Evolutionary conservation across 164 flowering plant species (phyloP), one percentile per base, ranked within the genome.

Genomic region (Tetracentron sinense): DNA sequence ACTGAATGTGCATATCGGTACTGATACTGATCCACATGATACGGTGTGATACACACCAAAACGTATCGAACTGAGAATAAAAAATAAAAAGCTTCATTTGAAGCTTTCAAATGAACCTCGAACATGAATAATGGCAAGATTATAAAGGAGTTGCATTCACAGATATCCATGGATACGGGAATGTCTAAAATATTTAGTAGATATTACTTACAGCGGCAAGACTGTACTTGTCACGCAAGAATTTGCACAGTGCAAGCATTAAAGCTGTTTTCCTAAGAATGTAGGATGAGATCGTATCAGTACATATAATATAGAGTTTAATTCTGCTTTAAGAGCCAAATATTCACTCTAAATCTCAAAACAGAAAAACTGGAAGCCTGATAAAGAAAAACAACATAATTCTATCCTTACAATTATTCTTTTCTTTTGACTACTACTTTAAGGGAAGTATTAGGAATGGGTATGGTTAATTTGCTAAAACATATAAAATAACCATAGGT

Each of bases 241-340:
- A 55, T 61, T 74, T 74, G 62, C 99, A 94, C 4, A 94, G 66
- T 54, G 96, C 88, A 60, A 94, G 73, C 99, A 94, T 94, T 66
- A 91, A 73, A 60, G 99, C 99, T 44, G 97, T 94, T 84, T 94
- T 91, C 80, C 97, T 94, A 85, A 77, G 29, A 67, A 42, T 19
- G 14, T 12, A 11, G 33, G 14, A 42, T 27, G 48, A 31, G 48
- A 58, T 46, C 51, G 1, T 6, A 38, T 47, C 35, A 23, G 25
- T 23, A 15, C n/a, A 6, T 48, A 29, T 50, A 14, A 31, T n/a
- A 27, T 23, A 2, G 20, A 2, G 35, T 38, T 38, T 38, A 7
- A 23, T 31, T 29, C 19, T 1, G 38, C 21, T 4, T n/a, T 46
- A 16, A 29, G 14, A 60, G 25, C 53, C 52, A 54, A 66, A 12